Percentiles rank a stretch among this genome's conserved stretches.
These are phyloP conservation scores for Diaporthe capsici DNA, from an alignment of 2,329 filamentous ascomycete species.

Conservation along the genomic window DNA sequence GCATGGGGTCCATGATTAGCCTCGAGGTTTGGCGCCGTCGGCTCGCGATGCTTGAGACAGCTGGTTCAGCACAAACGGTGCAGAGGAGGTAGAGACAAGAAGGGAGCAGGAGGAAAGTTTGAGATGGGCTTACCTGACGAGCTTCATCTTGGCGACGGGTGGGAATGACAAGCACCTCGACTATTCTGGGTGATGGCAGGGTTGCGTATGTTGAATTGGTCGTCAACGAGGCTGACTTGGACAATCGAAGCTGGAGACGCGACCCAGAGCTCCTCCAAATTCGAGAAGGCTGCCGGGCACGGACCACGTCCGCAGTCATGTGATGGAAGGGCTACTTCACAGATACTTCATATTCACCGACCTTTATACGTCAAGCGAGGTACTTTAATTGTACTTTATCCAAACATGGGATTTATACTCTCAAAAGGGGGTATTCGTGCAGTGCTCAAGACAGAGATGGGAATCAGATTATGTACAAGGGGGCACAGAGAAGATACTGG, in stretches of 20 bases:
- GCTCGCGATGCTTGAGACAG: conserved; percentile 40
- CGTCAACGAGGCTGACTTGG: conserved; percentile 13
- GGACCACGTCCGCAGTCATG: conserved; percentile 36
- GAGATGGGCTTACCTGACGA: conserved; percentile 82
- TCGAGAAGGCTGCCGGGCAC: conserved; percentile 21
- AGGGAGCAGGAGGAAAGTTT: conserved; percentile 42
- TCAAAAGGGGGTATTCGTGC: conserved; percentile 13
- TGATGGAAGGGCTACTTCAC: conserved; percentile 12
- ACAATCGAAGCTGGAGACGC: conserved; percentile 32
- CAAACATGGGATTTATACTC: background rate
- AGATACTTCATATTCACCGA: background rate
- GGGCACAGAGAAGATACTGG: conserved; percentile 1
- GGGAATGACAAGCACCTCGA: background rate
- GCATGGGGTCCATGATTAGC: conserved; percentile 48
- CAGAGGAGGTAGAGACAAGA: conserved; percentile 5
- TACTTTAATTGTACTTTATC: background rate
- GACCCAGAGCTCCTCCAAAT: conserved; percentile 38
- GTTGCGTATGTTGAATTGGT: conserved; percentile 25
- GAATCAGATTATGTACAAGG: conserved; percentile 30
- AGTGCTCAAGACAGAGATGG: background rate
- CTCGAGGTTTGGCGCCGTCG: conserved; percentile 43
- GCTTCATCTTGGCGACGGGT: conserved; percentile 81
- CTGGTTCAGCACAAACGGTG: conserved; percentile 51
- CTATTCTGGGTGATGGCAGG: conserved; percentile 1
- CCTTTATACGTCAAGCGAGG: background rate